A percentile compares a stretch with the other conserved stretches of the same genome.
Evolutionary conservation across 805 yeast genomes (phyloP).

Genomic region (Torulaspora quercuum): DNA sequence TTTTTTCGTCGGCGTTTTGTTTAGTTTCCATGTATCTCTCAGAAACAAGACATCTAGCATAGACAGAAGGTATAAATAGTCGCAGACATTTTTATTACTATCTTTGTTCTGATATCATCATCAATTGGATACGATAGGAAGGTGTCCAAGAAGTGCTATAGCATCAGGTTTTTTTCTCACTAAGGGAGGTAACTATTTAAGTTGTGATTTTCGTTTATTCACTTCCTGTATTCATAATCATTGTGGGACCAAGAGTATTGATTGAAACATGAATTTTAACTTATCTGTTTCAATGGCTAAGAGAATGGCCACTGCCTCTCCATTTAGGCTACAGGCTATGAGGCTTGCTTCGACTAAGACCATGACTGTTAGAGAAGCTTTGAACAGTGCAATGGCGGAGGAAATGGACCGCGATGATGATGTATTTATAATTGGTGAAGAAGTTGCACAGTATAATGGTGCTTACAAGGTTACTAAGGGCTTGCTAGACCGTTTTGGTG

Average conservation of each 20-base stretch:
- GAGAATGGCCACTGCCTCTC: constrained; percentile 17
- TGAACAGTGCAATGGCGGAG: constrained; percentile 92
- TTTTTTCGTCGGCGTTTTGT: too few species aligned
- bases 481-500: constrained; percentile 90
- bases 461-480: constrained; percentile 98
- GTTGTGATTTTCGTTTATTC: constrained; percentile 1
- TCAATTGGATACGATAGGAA: too few species aligned
- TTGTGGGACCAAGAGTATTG: too few species aligned
- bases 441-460: constrained; percentile 98
- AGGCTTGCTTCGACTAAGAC: constrained; percentile 46
- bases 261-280: constrained; percentile 17
- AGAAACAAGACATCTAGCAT: too few species aligned
- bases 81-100: too few species aligned
- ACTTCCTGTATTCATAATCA: too few species aligned
- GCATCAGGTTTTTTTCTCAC: too few species aligned
- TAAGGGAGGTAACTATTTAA: too few species aligned
- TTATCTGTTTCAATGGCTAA: constrained; percentile 16
- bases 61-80: too few species aligned
- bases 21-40: too few species aligned
- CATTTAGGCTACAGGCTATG: constrained; percentile 13
- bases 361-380: constrained; percentile 95
- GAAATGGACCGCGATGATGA: constrained; percentile 94
- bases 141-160: too few species aligned
- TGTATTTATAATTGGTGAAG: constrained; percentile 97
- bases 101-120: too few species aligned